Evolutionary conservation across 2,329 filamentous ascomycete species (phyloP), one percentile per base, ranked within the genome.

Genomic region (Lachnellula occidentalis): DNA sequence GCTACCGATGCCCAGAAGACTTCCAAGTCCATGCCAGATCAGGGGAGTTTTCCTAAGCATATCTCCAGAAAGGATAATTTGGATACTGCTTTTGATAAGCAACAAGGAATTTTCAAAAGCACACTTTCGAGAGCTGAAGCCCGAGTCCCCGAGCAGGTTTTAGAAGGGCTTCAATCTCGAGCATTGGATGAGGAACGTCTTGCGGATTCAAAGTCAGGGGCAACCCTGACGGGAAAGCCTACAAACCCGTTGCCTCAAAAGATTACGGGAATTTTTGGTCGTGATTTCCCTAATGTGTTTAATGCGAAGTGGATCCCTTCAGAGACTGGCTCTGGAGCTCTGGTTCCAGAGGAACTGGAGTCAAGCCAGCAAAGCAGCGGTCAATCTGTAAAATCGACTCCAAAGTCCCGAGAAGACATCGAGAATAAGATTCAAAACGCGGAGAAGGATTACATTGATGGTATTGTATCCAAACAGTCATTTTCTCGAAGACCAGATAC

Each of bases 261-360:
- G 9, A 54, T 80, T 48, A 78, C 75, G 8, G 78, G 78, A 4
- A 78, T 76, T 58, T 80, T 74, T 57, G 67, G 68, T 8, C 74
- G 73, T 34, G 78, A 81, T 62, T 81, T 80, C 55, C 76, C 78
- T 0, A 77, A 81, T 55, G 77, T 80, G 3, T 79, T 78, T 52
- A 61, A 71, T 0, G 64, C 65, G 5, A 71, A 72, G 1, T 79
- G 77, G 78, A 69, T 66, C 41, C 60, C 55, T 6, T 49, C 36
- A 27, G 49, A 58, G 48, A 27, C 52, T 43, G 36, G 11, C 21
- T 43, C 58, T 27, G 61, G 54, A 31, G 48, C 48, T 19, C 52
- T 67, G 36, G 56, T 37, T 11, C 61, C 58, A 17, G 41, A 43
- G 15, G 50, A 59, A 59, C 36, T 6, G 36, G 55, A 4, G 48